A percentile compares a stretch with the other conserved stretches of the same genome.
phyloP scores from a whole-genome alignment of 2,329 filamentous ascomycete species.

The Fusarium caatingaense region DNA sequence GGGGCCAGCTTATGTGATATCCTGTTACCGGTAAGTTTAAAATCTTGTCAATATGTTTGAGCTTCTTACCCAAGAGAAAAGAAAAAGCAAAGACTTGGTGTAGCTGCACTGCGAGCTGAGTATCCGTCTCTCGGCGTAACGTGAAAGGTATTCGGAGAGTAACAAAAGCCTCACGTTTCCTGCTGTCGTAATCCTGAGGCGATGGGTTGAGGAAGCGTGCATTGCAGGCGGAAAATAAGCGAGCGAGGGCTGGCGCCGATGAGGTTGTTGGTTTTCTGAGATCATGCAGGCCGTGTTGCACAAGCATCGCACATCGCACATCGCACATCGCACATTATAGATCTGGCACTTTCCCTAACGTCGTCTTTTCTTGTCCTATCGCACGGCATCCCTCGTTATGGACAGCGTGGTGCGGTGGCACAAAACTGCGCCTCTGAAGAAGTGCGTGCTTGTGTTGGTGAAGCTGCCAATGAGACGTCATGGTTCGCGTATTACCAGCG shows the following conservation, averaged over 20 bases:
- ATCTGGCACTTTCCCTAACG: conserved; percentile 43
- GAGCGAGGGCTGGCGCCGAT: conserved; percentile 43
- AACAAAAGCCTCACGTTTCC: background rate
- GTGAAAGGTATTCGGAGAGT: conserved; percentile 12
- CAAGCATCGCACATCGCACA: conserved; percentile 36
- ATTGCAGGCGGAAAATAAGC: conserved; percentile 41
- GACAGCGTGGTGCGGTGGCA: conserved; percentile 35
- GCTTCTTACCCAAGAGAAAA: conserved; percentile 3
- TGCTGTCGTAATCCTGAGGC: conserved; percentile 3
- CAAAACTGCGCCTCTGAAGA: conserved; percentile 27
- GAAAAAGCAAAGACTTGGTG: background rate
- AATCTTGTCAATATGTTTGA: conserved; percentile 2
- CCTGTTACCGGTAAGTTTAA: background rate
- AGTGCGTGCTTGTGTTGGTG: conserved; percentile 30
- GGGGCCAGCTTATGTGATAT: background rate
- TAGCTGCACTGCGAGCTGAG: background rate
- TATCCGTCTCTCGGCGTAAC: conserved; percentile 6
- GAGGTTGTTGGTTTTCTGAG: conserved; percentile 44
- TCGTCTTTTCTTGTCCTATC: conserved; percentile 28
- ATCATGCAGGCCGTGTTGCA: conserved; percentile 47
- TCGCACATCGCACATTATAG: conserved; percentile 40
- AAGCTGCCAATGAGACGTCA: conserved; percentile 40
- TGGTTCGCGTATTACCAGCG: conserved; percentile 37
- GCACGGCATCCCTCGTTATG: conserved; percentile 28
- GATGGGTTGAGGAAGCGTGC: conserved; percentile 23